Percentiles rank a stretch among this genome's conserved stretches.
These are phyloP conservation scores for Geranium incanum DNA, from an alignment of 441 rosid species.

Conservation along the genomic window DNA sequence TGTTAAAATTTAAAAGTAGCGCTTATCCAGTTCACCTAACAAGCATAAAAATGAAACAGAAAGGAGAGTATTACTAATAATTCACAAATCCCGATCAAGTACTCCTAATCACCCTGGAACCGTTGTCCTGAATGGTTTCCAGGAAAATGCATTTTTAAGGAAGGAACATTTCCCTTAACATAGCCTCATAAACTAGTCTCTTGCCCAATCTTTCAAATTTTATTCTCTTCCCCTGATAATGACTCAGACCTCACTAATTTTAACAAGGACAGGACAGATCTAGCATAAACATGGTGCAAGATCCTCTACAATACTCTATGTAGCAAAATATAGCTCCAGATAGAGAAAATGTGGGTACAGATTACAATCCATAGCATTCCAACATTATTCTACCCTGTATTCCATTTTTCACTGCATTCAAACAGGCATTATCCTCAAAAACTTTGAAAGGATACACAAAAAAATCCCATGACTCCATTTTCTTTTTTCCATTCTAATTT, in stretches of 20 bases:
- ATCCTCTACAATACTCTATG: neutral
- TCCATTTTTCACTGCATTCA: constrained; percentile 4
- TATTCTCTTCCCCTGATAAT: neutral
- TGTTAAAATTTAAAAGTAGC: neutral
- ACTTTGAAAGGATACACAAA: neutral
- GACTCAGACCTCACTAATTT: neutral
- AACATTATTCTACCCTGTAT: neutral
- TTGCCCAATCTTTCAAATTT: neutral
- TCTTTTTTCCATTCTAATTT: neutral
- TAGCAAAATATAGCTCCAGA: neutral
- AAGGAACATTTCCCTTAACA: neutral
- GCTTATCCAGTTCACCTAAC: neutral
- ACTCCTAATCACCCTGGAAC: no score
- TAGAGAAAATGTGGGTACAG: neutral
- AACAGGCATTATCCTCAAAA: neutral
- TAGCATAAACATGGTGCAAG: neutral
- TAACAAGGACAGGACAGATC: neutral
- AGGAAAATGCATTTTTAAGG: no score
- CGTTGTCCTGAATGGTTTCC: neutral
- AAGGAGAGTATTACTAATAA: neutral
- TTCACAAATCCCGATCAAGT: neutral
- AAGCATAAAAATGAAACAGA: neutral
- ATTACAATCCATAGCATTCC: neutral
- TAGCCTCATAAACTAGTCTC: neutral
- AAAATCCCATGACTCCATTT: neutral